phyloP scores from a whole-genome alignment of 768 basidiomycete species.

The Tephrocybe sp. region DNA sequence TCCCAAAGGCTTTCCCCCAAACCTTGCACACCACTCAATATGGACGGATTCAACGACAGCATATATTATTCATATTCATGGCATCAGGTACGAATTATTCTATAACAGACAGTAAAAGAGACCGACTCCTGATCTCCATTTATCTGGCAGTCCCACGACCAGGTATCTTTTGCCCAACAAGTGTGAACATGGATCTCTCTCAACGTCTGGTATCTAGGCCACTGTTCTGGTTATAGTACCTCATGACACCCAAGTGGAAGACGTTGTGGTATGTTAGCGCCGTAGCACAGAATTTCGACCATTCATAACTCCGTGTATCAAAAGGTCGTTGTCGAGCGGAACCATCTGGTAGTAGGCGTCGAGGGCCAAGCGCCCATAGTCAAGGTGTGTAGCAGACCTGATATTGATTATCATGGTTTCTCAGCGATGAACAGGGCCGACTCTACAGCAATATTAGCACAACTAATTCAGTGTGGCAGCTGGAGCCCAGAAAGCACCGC shows the following conservation, averaged over 20 bases:
- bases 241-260: constrained; percentile 67
- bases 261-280: constrained; percentile 50
- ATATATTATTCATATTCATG: constrained; percentile 67
- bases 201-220: constrained; percentile 44
- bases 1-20: neutral
- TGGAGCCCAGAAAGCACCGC: constrained; percentile 63
- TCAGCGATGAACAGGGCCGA: constrained; percentile 53
- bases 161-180: constrained; percentile 44
- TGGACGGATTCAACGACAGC: constrained; percentile 40
- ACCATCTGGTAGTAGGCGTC: constrained; percentile 73
- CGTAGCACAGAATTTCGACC: neutral
- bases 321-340: constrained; percentile 72
- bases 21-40: constrained; percentile 17
- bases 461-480: constrained; percentile 72
- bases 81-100: constrained; percentile 68
- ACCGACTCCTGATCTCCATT: constrained; percentile 15
- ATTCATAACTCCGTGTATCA: neutral
- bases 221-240: constrained; percentile 77
- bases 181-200: constrained; percentile 9
- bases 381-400: constrained; percentile 50
- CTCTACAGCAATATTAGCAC: constrained; percentile 72
- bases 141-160: constrained; percentile 75
- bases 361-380: constrained; percentile 68
- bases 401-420: neutral
- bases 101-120: constrained; percentile 9